Conservation (phyloP, 352 stramenopile genomes). For the Pythium phragmiticola region DNA sequence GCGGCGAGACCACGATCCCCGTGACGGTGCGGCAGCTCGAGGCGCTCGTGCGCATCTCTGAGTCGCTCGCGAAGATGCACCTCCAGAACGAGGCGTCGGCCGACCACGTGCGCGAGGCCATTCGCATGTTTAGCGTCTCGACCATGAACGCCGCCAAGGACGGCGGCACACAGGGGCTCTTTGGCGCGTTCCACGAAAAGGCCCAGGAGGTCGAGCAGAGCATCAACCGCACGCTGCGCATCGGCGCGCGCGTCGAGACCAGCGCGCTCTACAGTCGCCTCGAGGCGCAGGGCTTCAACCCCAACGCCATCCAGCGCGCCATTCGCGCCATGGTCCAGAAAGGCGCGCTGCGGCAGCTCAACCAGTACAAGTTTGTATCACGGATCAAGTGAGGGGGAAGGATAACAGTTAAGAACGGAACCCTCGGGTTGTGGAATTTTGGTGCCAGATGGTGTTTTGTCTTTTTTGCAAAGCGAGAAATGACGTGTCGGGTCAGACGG, state of each 20-base stretch:
- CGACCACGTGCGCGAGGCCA: conserved; percentile 95
- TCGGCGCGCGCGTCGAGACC: conserved; percentile 77
- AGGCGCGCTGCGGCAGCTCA: conserved; percentile 69
- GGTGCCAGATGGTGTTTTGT: not conserved
- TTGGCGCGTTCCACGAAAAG: conserved; percentile 81
- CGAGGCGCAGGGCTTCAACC: conserved; percentile 79
- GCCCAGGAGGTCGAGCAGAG: conserved; percentile 80
- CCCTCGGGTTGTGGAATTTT: conserved; percentile 1
- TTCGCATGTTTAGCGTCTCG: conserved; percentile 97
- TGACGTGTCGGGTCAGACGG: not conserved
- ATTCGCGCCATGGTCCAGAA: conserved; percentile 89
- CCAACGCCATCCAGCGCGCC: conserved; percentile 82
- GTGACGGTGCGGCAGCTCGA: conserved; percentile 99
- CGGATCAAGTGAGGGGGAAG: conserved; percentile 47
- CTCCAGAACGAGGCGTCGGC: conserved; percentile 82
- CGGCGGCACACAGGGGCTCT: conserved; percentile 82
- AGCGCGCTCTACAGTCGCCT: conserved; percentile 79
- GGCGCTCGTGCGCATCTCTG: conserved; percentile 95
- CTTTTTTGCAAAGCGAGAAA: not conserved
- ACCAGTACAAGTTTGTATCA: conserved; percentile 87
- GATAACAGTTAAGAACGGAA: conserved; percentile 1
- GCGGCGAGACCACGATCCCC: conserved; percentile 86
- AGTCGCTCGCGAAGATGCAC: conserved; percentile 98
- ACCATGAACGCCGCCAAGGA: conserved; percentile 97
- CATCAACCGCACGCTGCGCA: conserved; percentile 81